Base-by-base conservation (phyloP, 495 filamentous ascomycete genomes). In the Neurospora tetraspora region DNA sequence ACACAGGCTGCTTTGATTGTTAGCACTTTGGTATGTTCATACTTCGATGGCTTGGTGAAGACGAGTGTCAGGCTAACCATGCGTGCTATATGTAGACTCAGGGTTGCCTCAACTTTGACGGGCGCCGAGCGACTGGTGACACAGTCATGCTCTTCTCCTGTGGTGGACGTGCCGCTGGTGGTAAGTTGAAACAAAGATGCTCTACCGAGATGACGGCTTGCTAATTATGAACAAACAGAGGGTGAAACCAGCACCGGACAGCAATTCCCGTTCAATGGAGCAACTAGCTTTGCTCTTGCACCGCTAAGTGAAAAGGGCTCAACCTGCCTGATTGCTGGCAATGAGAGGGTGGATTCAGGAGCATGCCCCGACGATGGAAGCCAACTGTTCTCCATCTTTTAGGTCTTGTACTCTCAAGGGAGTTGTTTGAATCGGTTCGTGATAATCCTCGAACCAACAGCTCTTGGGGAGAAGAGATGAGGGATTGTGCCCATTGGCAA, bases 101-200 rank as follows among this genome's bases (percentile, higher is more conserved):
- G 36, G 86, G 86, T 12, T 88, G 86, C 61, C 75, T 88, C 27
- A 86, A 82, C 74, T 85, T 87, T 68, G 86, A 88, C 71, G 76
- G 78, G 11, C 76, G 86, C 36, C 76, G 86, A 37, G 74, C 77
- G 12, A 77, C 77, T 0, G 83, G 82, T 4, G 85, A 87, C 68
- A 86, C 81, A 0, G 86, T 88, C 34, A 83, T 77, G 3, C 71
- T 88, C 31, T 88, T 88, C 74, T 84, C 83, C 5, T 88, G 86
- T 69, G 86, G 86, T 72, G 86, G 86, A 5, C 80, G 86, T 39
- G 86, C 83, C 23, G 85, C 83, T 73, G 86, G 86, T 47, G 77
- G 83, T 84, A 74, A 69, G 83, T 80, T 18, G 16, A 18, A 14
- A 1, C 4, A 4, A 47, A 68, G 12, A 61, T 14, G 27, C 27